Evolutionary conservation across 805 yeast genomes (phyloP).

Genomic region (Saccharomycopsis fodiens): DNA sequence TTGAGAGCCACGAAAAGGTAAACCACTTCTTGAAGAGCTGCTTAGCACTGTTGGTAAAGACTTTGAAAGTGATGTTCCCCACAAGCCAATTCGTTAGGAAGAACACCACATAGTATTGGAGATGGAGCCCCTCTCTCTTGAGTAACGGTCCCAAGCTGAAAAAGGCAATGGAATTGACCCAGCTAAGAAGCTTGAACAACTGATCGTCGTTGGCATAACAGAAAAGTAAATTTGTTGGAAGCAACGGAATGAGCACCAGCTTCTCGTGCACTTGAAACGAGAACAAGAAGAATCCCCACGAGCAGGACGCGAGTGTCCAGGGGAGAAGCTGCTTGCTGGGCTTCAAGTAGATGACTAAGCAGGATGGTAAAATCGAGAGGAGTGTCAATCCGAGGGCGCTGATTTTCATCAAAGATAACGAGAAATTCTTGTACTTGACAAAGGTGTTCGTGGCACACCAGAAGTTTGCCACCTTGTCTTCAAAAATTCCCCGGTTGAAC

Average conservation of each 20-base stretch:
- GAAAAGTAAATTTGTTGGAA: conserved; percentile 71
- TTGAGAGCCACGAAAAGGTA: conserved; percentile 46
- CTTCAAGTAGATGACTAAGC: conserved; percentile 39
- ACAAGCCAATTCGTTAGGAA: conserved; percentile 72
- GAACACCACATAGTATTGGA: conserved; percentile 63
- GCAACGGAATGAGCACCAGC: conserved; percentile 75
- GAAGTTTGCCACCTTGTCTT: conserved; percentile 93
- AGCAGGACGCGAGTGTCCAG: conserved; percentile 74
- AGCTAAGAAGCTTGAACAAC: conserved; percentile 64
- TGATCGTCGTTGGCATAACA: conserved; percentile 40
- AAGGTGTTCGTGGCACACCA: conserved; percentile 92
- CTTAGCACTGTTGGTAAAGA: conserved; percentile 33
- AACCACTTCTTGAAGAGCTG: conserved; percentile 34
- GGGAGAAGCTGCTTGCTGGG: conserved; percentile 44
- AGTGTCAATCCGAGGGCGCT: conserved; percentile 50
- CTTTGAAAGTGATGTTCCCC: conserved; percentile 49
- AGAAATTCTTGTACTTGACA: conserved; percentile 60
- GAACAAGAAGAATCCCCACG: conserved; percentile 84
- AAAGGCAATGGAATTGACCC: conserved; percentile 80
- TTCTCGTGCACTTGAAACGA: conserved; percentile 97
- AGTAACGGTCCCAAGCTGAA: conserved; percentile 88
- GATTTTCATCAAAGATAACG: conserved; percentile 49
- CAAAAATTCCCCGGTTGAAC: conserved; percentile 87
- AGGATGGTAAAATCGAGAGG: conserved; percentile 47
- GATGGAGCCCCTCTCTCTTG: conserved; percentile 59